Conservation (phyloP, 2,329 filamentous ascomycete species). For the Xylogone sp. region DNA sequence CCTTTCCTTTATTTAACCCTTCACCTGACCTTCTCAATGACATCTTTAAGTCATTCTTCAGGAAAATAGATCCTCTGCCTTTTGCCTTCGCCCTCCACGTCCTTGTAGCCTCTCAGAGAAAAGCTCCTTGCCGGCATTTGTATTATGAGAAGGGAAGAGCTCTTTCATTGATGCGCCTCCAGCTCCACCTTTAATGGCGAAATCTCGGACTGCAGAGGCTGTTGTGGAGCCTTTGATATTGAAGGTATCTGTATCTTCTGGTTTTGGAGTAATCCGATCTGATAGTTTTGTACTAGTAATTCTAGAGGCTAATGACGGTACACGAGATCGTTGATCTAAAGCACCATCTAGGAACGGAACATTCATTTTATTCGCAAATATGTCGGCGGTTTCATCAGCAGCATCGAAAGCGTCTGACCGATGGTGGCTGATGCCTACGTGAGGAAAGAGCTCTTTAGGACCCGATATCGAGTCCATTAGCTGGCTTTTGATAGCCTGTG, state of each 20-base stretch:
- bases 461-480: slow-evolving; percentile 13
- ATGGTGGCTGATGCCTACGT: slow-evolving; percentile 38
- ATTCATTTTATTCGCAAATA: slow-evolving; percentile 45
- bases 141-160: slow-evolving; percentile 61
- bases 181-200: slow-evolving; percentile 65
- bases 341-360: slow-evolving; percentile 45
- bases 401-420: slow-evolving; percentile 49
- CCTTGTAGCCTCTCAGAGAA: slow-evolving; percentile 59
- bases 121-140: slow-evolving; percentile 65
- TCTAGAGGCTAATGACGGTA: slow-evolving; percentile 15
- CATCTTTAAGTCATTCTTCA: slow-evolving; percentile 38
- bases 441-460: slow-evolving; percentile 52
- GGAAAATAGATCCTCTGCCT: slow-evolving; percentile 68
- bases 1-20: background rate
- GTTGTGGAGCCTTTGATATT: slow-evolving; percentile 59
- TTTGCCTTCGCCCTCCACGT: slow-evolving; percentile 56
- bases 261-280: slow-evolving; percentile 27
- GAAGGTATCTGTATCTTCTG: slow-evolving; percentile 36
- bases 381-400: slow-evolving; percentile 48
- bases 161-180: slow-evolving; percentile 58
- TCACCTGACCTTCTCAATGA: no score
- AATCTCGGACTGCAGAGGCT: slow-evolving; percentile 42
- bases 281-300: slow-evolving; percentile 21
- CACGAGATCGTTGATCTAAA: slow-evolving; percentile 21
- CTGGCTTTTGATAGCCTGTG: slow-evolving; percentile 38